Percentiles rank a stretch among this genome's conserved stretches.
These are phyloP conservation scores for Alternaria triticina DNA, from an alignment of 2,329 filamentous ascomycete species.

Conservation along the genomic window DNA sequence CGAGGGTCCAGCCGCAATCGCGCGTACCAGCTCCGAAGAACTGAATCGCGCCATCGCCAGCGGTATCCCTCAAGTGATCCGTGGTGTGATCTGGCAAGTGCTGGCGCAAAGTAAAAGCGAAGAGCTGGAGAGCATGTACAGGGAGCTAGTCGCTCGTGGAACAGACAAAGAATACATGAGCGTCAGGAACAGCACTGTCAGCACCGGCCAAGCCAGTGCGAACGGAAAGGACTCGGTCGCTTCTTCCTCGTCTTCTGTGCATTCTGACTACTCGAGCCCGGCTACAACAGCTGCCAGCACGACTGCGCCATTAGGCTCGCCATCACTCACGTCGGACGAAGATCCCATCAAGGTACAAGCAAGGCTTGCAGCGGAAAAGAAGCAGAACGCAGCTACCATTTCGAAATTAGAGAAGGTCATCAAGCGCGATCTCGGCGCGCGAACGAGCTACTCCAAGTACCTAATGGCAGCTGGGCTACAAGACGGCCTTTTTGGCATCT, in stretches of 20 bases:
- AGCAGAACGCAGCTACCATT: conserved; percentile 74
- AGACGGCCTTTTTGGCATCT: conserved; percentile 91
- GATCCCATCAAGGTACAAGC: conserved; percentile 70
- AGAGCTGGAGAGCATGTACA: conserved; percentile 85
- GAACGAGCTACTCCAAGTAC: conserved; percentile 97
- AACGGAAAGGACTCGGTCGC: conserved; percentile 71
- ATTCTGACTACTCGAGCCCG: conserved; percentile 75
- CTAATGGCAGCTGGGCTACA: conserved; percentile 89
- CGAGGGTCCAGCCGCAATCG: conserved; percentile 87
- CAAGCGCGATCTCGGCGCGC: conserved; percentile 84
- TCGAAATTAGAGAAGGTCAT: conserved; percentile 91
- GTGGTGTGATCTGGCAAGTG: conserved; percentile 99
- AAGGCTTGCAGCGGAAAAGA: conserved; percentile 69
- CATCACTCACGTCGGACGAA: conserved; percentile 66
- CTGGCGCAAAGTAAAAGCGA: conserved; percentile 94
- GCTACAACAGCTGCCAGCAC: conserved; percentile 58
- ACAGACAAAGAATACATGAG: conserved; percentile 72
- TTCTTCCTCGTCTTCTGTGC: conserved; percentile 85
- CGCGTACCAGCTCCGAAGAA: conserved; percentile 85
- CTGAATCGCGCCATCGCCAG: conserved; percentile 88
- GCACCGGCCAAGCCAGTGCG: conserved; percentile 56
- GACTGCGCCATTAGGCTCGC: conserved; percentile 51
- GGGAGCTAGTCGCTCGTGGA: conserved; percentile 77
- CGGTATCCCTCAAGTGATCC: conserved; percentile 91
- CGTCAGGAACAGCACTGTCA: conserved; percentile 29